Evolutionary conservation across 2,329 filamentous ascomycete genomes (phyloP), one percentile per base, ranked within the genome.

Genomic region (Diplodia intermedia): DNA sequence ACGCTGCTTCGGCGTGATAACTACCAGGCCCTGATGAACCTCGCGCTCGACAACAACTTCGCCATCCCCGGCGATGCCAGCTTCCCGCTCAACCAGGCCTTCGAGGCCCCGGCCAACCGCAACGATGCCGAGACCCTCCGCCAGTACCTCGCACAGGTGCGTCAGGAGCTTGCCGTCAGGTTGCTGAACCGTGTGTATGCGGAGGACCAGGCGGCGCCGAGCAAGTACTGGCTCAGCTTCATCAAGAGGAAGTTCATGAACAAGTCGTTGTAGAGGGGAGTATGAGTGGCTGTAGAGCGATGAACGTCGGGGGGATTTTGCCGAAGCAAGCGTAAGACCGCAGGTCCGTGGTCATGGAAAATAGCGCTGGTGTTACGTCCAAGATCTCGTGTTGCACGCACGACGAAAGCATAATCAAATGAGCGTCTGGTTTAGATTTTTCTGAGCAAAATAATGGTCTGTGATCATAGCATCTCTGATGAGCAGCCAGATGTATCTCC

Each of bases 211-310:
- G 86, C 82, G 73, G 87, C 77, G 81, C 94, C 84, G 80, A 92
- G 82, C 71, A 89, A 89, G 89, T 98, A 94, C 92, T 99, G 95
- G 95, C 82, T 99, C 79, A 98, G 95, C 85, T 99, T 97, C 80
- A 92, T 92, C 66, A 98, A 98, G 89, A 90, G 95, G 83, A 97
- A 97, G 88, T 99, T 99, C 79, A 98, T 99, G 95, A 94, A 94
- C 79, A 98, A 98, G 88, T 77, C 81, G 23, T 73, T 80, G 73
- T 79, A 75, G 63, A 57, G 29, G 29, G 31, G 18, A 12, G 53
- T 29, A 38, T 50, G 23, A n/a, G 7, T 40, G n/a, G 12, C 11
- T 11, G 4, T 12, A 18, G 60, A 40, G 31, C 1, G 40, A 7
- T 52, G 40, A 20, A 36, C 15, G 53, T 55, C 12, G 38, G 26